Conservation (phyloP, 2,329 filamentous ascomycete genomes). For the Paraconiothyrium brasiliense region DNA sequence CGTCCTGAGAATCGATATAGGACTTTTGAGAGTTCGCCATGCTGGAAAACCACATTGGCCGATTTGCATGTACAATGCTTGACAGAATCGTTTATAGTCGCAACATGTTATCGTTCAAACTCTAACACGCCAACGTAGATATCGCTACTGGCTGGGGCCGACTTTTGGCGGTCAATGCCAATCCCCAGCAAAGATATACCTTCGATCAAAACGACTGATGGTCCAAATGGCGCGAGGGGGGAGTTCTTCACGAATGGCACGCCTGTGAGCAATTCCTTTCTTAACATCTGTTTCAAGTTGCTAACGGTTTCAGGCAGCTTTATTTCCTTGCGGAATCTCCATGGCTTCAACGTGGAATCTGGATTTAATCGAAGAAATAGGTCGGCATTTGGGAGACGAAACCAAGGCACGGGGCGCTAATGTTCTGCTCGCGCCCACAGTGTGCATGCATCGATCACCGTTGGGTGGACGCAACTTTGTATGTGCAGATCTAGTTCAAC, state of each 20-base stretch:
- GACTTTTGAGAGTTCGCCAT: no score
- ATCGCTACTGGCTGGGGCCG: constrained; percentile 60
- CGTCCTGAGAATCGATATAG: no score
- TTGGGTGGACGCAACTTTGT: constrained; percentile 85
- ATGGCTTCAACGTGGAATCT: constrained; percentile 83
- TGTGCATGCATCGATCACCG: constrained; percentile 83
- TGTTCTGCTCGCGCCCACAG: constrained; percentile 78
- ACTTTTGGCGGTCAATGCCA: constrained; percentile 75
- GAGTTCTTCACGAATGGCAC: constrained; percentile 70
- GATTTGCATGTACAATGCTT: not conserved
- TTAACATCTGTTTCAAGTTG: constrained; percentile 10
- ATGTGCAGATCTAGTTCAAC: not conserved
- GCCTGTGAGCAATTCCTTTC: constrained; percentile 44
- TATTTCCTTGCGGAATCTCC: constrained; percentile 82
- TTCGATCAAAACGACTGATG: constrained; percentile 72
- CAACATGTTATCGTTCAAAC: not conserved
- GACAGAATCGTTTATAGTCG: not conserved
- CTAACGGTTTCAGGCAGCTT: constrained; percentile 66
- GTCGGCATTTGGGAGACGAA: constrained; percentile 76
- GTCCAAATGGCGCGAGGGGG: constrained; percentile 75
- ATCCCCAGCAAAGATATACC: constrained; percentile 70
- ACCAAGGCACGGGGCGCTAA: constrained; percentile 77
- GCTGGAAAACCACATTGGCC: no score
- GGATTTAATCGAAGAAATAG: constrained; percentile 73
- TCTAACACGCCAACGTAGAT: constrained; percentile 42